Base-by-base conservation (phyloP, 2,329 filamentous ascomycete genomes). In the Colletotrichum orchidophilum region DNA sequence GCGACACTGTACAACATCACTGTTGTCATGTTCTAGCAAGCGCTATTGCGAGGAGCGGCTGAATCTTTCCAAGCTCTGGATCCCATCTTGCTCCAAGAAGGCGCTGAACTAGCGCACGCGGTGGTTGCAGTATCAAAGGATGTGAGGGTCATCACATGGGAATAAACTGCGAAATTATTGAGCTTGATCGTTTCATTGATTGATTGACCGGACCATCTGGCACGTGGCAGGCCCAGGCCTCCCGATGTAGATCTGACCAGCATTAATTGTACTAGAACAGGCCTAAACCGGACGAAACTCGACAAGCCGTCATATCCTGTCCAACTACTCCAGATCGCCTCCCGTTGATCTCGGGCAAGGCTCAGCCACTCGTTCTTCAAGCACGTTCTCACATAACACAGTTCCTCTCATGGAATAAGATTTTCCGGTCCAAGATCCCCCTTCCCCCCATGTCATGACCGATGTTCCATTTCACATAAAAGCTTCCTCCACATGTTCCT, bases 391-490 rank as follows among this genome's bases (percentile, higher is more conserved):
- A 27, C 50, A 42, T 29, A 52, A 62, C 18, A 50, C 18, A 39
- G 29, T 54, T n/a, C 58, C 26, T 31, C 27, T 57, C 33, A 26
- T 59, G 54, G 65, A 63, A 63, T n/a, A 4, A 33, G 27, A 69
- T 69, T 68, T 71, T 69, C 64, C 59, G n/a, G 53, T 59, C 66
- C 66, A 54, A 33, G 53, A 27, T 49, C 13, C 26, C 35, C 33
- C 31, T 39, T 64, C 52, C 53, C 69, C 53, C 39, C 69, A 35
- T 63, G 64, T 71, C 69, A 69, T 71, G 69, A 71, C 59, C 26
- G 39, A 63, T 63, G 35, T 63, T 69, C 69, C 64, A 57, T 62
- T 52, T 63, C 64, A 42, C 39, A 69, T 55, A 46, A 27, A 59
- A 53, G 11, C 57, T 59, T 68, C 59, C 69, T 69, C 64, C 62